A percentile compares a stretch with the other conserved stretches of the same genome.
These are phyloP conservation scores for peach (Prunus persica) DNA, from an alignment of 306 rosid genomes.

Conservation along the genomic window Prunus_persica_NCBIv2 NC_034009.1:33116501-33117000, in stretches of 20 bases:
- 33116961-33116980: slow-evolving; percentile 32
- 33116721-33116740: neutral
- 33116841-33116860: no score
- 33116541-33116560: neutral
- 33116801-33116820: neutral
- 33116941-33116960: neutral
- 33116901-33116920: neutral
- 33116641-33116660: neutral
- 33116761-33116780: neutral
- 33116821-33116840: no score
- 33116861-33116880: neutral
- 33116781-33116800: neutral
- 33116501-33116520: neutral
- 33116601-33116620: no score
- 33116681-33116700: neutral
- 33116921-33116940: neutral
- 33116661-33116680: neutral
- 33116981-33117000: slow-evolving; percentile 84
- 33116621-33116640: neutral
- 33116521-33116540: neutral
- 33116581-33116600: no score
- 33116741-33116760: neutral
- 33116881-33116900: neutral
- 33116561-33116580: slow-evolving; percentile 5
- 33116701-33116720: neutral